Evolutionary conservation across 495 filamentous ascomycete species (phyloP).

Genomic region (Halenospora varia): DNA sequence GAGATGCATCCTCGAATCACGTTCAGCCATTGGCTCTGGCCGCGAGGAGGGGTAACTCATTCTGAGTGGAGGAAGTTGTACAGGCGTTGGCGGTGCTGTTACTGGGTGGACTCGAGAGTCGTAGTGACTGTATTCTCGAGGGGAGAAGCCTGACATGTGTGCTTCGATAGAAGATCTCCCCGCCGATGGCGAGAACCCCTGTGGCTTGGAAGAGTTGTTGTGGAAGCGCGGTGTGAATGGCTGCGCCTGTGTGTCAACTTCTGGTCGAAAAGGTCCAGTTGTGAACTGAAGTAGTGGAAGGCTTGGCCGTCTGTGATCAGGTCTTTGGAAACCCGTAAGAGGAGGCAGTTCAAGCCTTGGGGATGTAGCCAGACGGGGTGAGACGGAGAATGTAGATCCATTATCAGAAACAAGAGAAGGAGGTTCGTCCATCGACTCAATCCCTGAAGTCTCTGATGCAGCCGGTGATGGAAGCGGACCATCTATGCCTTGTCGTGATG

Average conservation of each 20-base stretch:
- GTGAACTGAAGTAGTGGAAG: slow-evolving; percentile 18
- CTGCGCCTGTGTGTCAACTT: slow-evolving; percentile 11
- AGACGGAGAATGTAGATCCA: slow-evolving; percentile 58
- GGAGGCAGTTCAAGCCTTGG: slow-evolving; percentile 26
- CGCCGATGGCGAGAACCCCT: background rate
- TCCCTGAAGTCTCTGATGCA: slow-evolving; percentile 53
- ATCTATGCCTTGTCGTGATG: slow-evolving; percentile 43
- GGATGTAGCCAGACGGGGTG: slow-evolving; percentile 37
- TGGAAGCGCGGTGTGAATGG: slow-evolving; percentile 11
- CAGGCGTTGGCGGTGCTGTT: slow-evolving; percentile 21
- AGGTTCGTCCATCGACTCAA: slow-evolving; percentile 56
- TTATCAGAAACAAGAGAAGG: slow-evolving; percentile 71
- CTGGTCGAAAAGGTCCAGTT: slow-evolving; percentile 11
- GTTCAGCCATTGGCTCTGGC: slow-evolving; percentile 9
- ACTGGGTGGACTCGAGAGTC: slow-evolving; percentile 11
- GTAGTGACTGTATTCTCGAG: slow-evolving; percentile 7
- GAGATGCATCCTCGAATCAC: slow-evolving; percentile 25
- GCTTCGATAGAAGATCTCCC: background rate
- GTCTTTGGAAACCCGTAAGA: slow-evolving; percentile 3
- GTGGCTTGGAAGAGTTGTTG: slow-evolving; percentile 8
- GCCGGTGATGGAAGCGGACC: slow-evolving; percentile 69
- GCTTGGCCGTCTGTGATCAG: slow-evolving; percentile 19
- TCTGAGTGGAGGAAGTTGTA: slow-evolving; percentile 23
- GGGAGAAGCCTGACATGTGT: background rate
- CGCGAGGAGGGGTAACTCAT: background rate